Base-by-base conservation (phyloP, 2,329 filamentous ascomycete species). In the Plenodomus biglobosus region DNA sequence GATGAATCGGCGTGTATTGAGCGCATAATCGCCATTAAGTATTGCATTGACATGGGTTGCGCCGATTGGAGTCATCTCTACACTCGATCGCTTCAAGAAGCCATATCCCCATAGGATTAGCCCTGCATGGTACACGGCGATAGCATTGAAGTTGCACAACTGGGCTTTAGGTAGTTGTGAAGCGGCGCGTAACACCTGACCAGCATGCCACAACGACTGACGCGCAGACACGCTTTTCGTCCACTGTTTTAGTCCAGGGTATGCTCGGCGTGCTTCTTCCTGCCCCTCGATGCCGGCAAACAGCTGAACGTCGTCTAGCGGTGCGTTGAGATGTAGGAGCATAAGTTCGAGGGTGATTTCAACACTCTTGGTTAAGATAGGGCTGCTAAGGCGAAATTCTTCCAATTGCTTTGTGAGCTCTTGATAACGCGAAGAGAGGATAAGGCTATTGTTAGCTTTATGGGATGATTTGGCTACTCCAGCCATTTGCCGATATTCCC, bases 21-120 rank as follows among this genome's bases (percentile, higher is more conserved):
- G 66, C 13, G 77, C 75, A 41, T 86, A 80, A 1, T 77, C 69
- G 1, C 77, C 80, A 44, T 88, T 85, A 0, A 88, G 73, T 55
- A 80, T 78, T 56, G 71, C 41, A 18, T 50, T 21, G 15, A 50
- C 38, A 8, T 49, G 46, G n/a, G 73, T 72, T 18, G 64, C 64
- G 42, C 53, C 63, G 27, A 15, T 15, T 15, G 27, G 11, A 11
- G 27, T 32, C 8, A 10, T 15, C 22, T 57, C 63, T 30, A 65
- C 41, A 17, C 53, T 30, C 3, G 55, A 58, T 34, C 70, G 70
- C 13, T 70, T 72, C 42, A 76, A 67, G 40, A 88, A 80, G 0
- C 85, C 84, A 56, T 86, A 88, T 0, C 81, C 80, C 87, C 87
- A 90, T 35, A 90, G 73, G 0, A 83, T 81, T 3, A 90, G 73